A percentile compares a stretch with the other conserved stretches of the same genome.
Evolutionary conservation across 768 basidiomycete species (phyloP).

Genomic region (Saitozyma sp.): DNA sequence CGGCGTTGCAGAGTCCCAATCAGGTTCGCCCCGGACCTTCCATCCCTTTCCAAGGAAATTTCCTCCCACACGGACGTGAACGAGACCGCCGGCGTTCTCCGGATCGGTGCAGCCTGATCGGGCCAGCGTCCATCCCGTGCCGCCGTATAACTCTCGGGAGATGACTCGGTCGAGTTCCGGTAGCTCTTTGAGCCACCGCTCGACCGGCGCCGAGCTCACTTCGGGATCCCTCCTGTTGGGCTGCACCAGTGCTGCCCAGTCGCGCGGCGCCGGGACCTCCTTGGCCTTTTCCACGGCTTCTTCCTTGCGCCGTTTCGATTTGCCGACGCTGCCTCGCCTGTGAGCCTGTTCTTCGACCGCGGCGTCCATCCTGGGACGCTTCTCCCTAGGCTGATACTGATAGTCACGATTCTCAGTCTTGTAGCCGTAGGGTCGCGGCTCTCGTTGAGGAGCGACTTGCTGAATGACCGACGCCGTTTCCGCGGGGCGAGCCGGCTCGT

Average conservation of each 20-base stretch:
- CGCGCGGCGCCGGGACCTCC: constrained; percentile 10
- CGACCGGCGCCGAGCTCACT: constrained; percentile 35
- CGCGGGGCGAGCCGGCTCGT: too few relatives aligned
- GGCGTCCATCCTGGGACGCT: constrained; percentile 42
- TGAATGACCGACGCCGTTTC: constrained; percentile 26
- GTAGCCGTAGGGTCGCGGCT: constrained; percentile 44
- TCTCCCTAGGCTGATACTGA: constrained; percentile 23
- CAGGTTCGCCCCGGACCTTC: constrained; percentile 39
- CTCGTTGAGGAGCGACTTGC: constrained; percentile 40
- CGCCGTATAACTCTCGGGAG: constrained; percentile 28
- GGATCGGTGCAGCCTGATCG: constrained; percentile 2
- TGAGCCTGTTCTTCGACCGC: constrained; percentile 43
- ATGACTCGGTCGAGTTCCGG: constrained; percentile 28
- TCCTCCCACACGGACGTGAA: constrained; percentile 35
- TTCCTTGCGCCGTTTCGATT: constrained; percentile 31
- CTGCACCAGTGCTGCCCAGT: constrained; percentile 24
- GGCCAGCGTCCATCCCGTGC: constrained; percentile 32
- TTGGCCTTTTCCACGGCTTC: constrained; percentile 14
- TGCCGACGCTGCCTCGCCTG: constrained; percentile 20
- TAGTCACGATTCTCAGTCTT: constrained; percentile 34
- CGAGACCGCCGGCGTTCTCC: constrained; percentile 30
- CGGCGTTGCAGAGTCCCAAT: constrained; percentile 35
- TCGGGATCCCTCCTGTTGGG: constrained; percentile 26
- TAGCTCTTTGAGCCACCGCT: constrained; percentile 36
- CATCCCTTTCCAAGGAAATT: constrained; percentile 34